Evolutionary conservation across 176 grass and related monocot species (phyloP), one percentile per base, ranked within the genome.

Genomic region (Oryza punctata): DNA sequence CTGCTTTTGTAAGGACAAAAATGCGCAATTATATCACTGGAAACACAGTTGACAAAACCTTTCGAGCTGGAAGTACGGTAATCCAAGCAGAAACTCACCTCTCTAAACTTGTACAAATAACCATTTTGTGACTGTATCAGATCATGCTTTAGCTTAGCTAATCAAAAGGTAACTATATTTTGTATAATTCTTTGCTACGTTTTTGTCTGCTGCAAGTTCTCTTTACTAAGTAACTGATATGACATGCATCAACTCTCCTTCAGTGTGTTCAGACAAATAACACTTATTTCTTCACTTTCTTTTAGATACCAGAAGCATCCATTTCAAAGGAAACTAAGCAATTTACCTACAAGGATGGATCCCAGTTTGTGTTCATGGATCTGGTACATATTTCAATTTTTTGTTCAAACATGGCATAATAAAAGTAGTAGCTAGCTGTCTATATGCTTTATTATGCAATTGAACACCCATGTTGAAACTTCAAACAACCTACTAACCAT

Each of bases 31-130:
- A 99, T 59, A 46, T 99, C 73, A 85, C 96, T 0, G 93, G 93
- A 73, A 99, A 96, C 78, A 99, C 96, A 76, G 91, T 99, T 85
- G 96, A 99, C 63, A 99, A 99, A 92, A 98, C 96, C 27, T 98
- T 98, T 90, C 93, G 93, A 86, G 96, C 96, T 85, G 93, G 93
- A 90, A 98, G 93, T 87, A 87, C 93, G 89, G 96, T 98, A 95
- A 94, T 86, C 86, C 63, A 32, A 59, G 23, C 66, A 81, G 47
- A 29, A 73, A 71, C 87, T 61, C 85, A 57, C 26, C 35, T 66
- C 72, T 78, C 63, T 27, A 15, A 78, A 78, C 30, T 25, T 47
- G 5, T 27, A 65, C 14, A 69, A 38, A 11, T 47, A 29, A 6
- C 66, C 37, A 67, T 67, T 65, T 59, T 67, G 14, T 76, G 67